These are phyloP conservation scores for Raphidocelis subcapitata DNA, from an alignment of 139 green algal species.

Conservation along the genomic window DNA sequence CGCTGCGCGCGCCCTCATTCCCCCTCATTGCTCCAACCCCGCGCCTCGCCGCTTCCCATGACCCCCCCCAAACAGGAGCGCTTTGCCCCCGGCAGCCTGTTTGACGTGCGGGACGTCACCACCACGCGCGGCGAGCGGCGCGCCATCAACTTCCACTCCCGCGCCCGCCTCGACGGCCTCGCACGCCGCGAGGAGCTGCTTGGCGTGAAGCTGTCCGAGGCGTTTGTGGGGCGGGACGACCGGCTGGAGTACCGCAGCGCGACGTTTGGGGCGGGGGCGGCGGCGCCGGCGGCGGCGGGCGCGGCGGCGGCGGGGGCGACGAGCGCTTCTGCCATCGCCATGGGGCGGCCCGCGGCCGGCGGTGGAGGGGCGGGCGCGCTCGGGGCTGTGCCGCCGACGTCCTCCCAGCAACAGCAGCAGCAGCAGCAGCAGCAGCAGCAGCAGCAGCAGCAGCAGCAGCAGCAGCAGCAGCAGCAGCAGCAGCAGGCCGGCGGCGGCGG, in stretches of 20 bases:
- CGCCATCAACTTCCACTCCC: slow-evolving; percentile 47
- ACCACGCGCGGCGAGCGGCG: slow-evolving; percentile 21
- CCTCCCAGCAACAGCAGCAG: background rate
- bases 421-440: background rate
- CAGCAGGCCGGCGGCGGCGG: background rate
- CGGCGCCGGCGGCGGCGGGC: background rate
- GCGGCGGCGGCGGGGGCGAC: too few species aligned
- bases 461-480: too few species aligned
- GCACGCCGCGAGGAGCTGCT: slow-evolving; percentile 60
- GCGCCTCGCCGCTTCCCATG: too few species aligned
- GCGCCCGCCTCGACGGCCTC: slow-evolving; percentile 70
- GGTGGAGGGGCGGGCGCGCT: too few species aligned
- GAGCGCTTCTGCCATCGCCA: slow-evolving; percentile 65
- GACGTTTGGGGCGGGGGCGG: slow-evolving; percentile 38
- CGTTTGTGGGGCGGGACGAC: slow-evolving; percentile 68
- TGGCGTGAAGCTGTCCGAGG: slow-evolving; percentile 57
- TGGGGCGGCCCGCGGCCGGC: too few species aligned
- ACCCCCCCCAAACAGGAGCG: slow-evolving; percentile 8
- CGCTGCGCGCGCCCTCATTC: too few species aligned
- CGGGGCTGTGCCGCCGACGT: too few species aligned
- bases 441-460: background rate
- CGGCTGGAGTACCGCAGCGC: slow-evolving; percentile 69
- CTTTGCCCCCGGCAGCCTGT: slow-evolving; percentile 20
- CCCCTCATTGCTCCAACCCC: too few species aligned
- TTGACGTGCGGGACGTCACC: slow-evolving; percentile 14